Conservation (phyloP, 768 basidiomycete genomes). For the Naematelia encephala region DNA sequence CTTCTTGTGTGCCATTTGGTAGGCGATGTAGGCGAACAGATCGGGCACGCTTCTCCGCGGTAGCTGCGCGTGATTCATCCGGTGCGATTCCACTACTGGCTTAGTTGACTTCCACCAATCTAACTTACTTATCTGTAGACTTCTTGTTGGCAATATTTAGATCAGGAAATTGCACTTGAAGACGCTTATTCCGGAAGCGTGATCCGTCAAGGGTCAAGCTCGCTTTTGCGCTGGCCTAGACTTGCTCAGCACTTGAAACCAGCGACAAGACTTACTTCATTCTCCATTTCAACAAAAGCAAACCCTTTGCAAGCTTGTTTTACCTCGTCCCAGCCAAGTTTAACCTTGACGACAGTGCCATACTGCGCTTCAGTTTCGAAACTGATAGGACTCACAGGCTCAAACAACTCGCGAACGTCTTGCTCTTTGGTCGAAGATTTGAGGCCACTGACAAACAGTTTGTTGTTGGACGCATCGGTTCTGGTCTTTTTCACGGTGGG, state of each 20-base stretch:
- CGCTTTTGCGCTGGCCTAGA: constrained; percentile 31
- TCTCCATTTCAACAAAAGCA: constrained; percentile 86
- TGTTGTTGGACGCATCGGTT: constrained; percentile 79
- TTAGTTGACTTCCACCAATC: background rate
- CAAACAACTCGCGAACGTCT: constrained; percentile 76
- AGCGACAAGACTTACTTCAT: constrained; percentile 59
- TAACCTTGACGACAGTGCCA: constrained; percentile 74
- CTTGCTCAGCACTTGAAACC: background rate
- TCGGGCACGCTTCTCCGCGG: constrained; percentile 56
- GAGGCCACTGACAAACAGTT: constrained; percentile 83
- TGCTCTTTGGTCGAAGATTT: constrained; percentile 70
- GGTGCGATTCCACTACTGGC: background rate
- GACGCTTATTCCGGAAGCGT: constrained; percentile 18
- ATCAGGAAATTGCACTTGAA: constrained; percentile 49
- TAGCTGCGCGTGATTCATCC: constrained; percentile 54
- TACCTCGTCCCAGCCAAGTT: constrained; percentile 64
- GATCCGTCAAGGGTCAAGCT: constrained; percentile 27
- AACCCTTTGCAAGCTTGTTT: constrained; percentile 74
- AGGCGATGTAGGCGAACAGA: constrained; percentile 74
- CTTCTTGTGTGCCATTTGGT: constrained; percentile 77
- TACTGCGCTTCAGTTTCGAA: constrained; percentile 57
- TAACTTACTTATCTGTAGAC: constrained; percentile 14
- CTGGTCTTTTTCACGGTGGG: constrained; percentile 83
- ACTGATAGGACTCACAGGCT: constrained; percentile 20
- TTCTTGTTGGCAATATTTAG: constrained; percentile 48